A percentile compares a stretch with the other conserved stretches of the same genome.
phyloP scores from a whole-genome alignment of 2,329 filamentous ascomycete genomes.

The Orbilia oligospora region DNA sequence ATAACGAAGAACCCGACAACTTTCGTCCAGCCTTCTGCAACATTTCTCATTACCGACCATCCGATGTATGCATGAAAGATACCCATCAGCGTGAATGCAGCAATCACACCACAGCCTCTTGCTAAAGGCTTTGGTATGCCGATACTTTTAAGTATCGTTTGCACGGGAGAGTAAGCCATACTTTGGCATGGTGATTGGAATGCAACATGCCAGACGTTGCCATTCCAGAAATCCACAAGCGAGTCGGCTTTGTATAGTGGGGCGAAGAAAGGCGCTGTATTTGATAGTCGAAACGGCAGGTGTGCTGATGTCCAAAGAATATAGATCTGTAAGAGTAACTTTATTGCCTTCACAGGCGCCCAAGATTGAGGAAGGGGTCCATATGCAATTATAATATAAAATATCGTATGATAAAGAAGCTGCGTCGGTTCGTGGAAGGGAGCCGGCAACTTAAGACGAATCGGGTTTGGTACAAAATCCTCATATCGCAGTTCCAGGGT shows the following conservation, averaged over 20 bases:
- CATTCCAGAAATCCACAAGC: conserved; percentile 58
- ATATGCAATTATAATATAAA: conserved; percentile 40
- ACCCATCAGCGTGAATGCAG: conserved; percentile 55
- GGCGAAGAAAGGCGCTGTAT: conserved; percentile 44
- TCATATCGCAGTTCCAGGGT: conserved; percentile 55
- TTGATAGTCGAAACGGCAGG: conserved; percentile 42
- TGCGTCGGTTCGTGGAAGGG: conserved; percentile 55
- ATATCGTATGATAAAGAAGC: conserved; percentile 50
- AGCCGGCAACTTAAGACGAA: conserved; percentile 41
- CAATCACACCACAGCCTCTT: conserved; percentile 46
- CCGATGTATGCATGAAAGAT: conserved; percentile 55
- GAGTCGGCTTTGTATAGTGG: conserved; percentile 56
- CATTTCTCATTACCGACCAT: conserved; percentile 55
- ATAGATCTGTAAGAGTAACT: conserved; percentile 50
- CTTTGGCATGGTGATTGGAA: conserved; percentile 58
- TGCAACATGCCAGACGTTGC: conserved; percentile 57
- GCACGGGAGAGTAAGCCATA: conserved; percentile 44
- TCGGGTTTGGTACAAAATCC: conserved; percentile 53
- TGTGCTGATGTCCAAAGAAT: conserved; percentile 50
- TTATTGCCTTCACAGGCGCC: conserved; percentile 39
- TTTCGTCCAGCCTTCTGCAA: conserved; percentile 45
- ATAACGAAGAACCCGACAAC: conserved; percentile 52
- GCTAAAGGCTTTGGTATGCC: conserved; percentile 35
- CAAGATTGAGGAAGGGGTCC: conserved; percentile 40
- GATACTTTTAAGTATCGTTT: conserved; percentile 34